Evolutionary conservation across 805 yeast genomes (phyloP).

Genomic region (Saccharomycopsis babjevae): DNA sequence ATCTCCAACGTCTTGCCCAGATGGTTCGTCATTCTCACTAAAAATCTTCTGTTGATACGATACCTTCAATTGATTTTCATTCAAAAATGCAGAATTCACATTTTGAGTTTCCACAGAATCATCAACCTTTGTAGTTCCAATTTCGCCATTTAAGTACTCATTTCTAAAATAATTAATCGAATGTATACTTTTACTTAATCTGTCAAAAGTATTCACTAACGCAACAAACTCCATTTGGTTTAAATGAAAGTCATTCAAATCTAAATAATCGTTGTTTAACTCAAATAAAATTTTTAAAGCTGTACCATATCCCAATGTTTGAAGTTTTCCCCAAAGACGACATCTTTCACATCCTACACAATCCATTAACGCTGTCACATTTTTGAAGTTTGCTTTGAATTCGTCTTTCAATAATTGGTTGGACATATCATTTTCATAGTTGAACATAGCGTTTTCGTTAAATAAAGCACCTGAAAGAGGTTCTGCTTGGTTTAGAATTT

Average conservation of each 20-base stretch:
- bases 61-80: constrained; percentile 6
- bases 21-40: background rate
- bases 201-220: constrained; percentile 82
- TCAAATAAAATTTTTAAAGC: constrained; percentile 87
- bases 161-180: constrained; percentile 55
- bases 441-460: constrained; percentile 41
- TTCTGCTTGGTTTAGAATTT: constrained; percentile 29
- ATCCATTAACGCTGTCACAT: constrained; percentile 90
- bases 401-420: constrained; percentile 60
- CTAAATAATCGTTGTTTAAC: constrained; percentile 38
- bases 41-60: constrained; percentile 18
- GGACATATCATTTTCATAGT: constrained; percentile 32
- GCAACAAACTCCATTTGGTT: constrained; percentile 82
- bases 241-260: constrained; percentile 42
- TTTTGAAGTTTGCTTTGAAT: constrained; percentile 74
- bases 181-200: constrained; percentile 75
- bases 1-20: background rate
- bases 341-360: constrained; percentile 98
- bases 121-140: background rate
- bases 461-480: constrained; percentile 29
- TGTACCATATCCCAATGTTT: constrained; percentile 96
- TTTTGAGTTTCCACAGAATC: background rate
- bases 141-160: constrained; percentile 2
- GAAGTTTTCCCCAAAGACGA: constrained; percentile 95
- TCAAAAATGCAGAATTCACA: background rate